Conservation (phyloP, 306 rosid genomes). For the Vicia sativa region DNA sequence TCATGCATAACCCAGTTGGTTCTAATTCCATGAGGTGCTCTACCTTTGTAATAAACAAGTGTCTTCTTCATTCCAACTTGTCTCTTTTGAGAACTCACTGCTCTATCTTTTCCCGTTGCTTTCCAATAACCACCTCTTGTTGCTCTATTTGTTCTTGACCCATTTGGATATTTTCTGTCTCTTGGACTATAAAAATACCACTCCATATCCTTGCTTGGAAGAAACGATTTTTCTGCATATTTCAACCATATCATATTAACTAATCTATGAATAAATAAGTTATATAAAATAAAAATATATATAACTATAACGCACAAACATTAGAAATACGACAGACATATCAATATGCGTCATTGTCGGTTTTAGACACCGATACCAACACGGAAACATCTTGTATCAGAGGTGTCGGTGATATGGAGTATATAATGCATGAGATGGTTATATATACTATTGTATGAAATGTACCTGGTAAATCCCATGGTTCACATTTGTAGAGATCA, state of each 20-base stretch:
- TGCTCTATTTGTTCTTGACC: slow-evolving; percentile 94
- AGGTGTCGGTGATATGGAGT: too few species aligned
- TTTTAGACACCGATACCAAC: too few species aligned
- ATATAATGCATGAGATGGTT: background rate
- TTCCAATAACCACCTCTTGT: slow-evolving; percentile 94
- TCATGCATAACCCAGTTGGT: slow-evolving; percentile 99
- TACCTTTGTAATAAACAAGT: slow-evolving; percentile 82
- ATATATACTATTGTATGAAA: background rate
- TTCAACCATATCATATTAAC: background rate
- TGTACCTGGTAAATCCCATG: slow-evolving; percentile 97
- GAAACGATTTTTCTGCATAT: slow-evolving; percentile 67
- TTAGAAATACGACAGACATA: too few species aligned
- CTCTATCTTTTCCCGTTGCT: slow-evolving; percentile 89
- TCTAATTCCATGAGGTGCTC: slow-evolving; percentile 94
- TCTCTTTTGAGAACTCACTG: slow-evolving; percentile 66
- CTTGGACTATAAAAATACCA: slow-evolving; percentile 97
- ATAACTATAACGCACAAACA: too few species aligned
- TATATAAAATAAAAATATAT: background rate
- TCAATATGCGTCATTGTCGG: too few species aligned
- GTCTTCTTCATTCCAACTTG: slow-evolving; percentile 93
- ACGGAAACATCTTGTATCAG: too few species aligned
- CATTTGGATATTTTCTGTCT: slow-evolving; percentile 93
- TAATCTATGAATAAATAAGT: background rate
- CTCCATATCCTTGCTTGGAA: slow-evolving; percentile 95
- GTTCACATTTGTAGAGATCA: slow-evolving; percentile 94